These are phyloP conservation scores for Allomyces arbusculus DNA, from an alignment of 192 early-diverging fungal species.

Conservation along the genomic window DNA sequence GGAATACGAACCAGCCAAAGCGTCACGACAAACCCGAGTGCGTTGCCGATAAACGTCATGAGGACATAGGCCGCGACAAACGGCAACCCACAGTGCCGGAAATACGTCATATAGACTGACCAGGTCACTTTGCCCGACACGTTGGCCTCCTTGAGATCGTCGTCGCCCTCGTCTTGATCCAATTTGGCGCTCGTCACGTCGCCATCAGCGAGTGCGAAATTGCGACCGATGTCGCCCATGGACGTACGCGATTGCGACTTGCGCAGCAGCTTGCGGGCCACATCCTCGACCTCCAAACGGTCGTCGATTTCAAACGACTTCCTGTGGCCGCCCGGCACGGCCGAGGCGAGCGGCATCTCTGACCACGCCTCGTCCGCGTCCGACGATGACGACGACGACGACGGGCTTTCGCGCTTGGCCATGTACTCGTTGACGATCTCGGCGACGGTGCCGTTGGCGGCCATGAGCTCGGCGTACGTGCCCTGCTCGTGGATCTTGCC, in stretches of 20 bases:
- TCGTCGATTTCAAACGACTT: no score
- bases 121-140: constrained; percentile 37
- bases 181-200: no score
- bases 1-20: constrained; percentile 16
- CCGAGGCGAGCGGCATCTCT: no score
- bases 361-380: no score
- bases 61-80: constrained; percentile 25
- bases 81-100: constrained; percentile 29
- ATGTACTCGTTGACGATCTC: neutral
- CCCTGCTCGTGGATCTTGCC: constrained; percentile 4
- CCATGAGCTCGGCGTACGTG: constrained; percentile 11
- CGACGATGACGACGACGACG: no score
- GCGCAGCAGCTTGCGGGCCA: no score
- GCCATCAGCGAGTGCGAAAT: no score
- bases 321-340: no score
- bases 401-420: neutral
- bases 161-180: constrained; percentile 6
- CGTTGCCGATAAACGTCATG: constrained; percentile 8
- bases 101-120: constrained; percentile 36
- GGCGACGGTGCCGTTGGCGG: neutral
- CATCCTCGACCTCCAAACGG: no score
- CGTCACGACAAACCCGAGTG: neutral
- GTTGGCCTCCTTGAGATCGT: constrained; percentile 1
- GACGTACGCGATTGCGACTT: no score
- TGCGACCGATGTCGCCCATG: no score